A percentile compares a stretch with the other conserved stretches of the same genome.
Evolutionary conservation across 148 eudicot genomes (phyloP).

Genomic region (Cornus suecica): DNA sequence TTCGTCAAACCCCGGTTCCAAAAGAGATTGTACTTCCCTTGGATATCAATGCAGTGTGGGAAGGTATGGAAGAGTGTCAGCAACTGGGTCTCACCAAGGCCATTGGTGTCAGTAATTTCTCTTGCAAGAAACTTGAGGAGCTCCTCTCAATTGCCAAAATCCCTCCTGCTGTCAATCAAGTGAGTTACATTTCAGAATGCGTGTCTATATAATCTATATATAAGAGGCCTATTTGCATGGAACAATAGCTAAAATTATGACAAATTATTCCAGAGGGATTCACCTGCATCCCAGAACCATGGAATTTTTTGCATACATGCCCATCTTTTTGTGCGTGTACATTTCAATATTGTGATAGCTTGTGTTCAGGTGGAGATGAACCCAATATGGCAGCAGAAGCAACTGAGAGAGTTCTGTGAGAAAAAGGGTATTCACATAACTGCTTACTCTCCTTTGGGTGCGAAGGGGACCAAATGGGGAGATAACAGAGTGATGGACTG

Average conservation of each 20-base stretch:
- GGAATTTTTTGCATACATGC: background rate
- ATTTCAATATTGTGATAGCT: background rate
- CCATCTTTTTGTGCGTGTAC: background rate
- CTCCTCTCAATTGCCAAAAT: conserved; percentile 56
- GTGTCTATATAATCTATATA: too few species aligned
- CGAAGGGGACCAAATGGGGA: conserved; percentile 64
- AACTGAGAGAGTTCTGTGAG: conserved; percentile 58
- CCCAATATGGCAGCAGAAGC: conserved; percentile 76
- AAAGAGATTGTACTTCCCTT: conserved; percentile 42
- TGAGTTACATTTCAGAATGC: conserved; percentile 12
- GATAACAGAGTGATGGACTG: conserved; percentile 55
- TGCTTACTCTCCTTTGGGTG: conserved; percentile 80
- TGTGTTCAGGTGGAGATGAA: conserved; percentile 69
- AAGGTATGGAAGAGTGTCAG: conserved; percentile 70
- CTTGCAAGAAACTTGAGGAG: conserved; percentile 42
- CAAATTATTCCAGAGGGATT: background rate
- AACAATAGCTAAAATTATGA: too few species aligned
- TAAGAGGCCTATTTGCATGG: too few species aligned
- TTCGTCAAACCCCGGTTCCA: conserved; percentile 34
- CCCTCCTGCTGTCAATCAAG: conserved; percentile 82
- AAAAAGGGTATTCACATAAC: conserved; percentile 51
- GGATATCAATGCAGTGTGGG: conserved; percentile 61
- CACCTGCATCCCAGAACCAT: too few species aligned
- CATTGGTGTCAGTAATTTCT: conserved; percentile 83
- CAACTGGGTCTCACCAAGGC: conserved; percentile 62